Evolutionary conservation across 768 basidiomycete genomes (phyloP).

Genomic region (Pleurotus citrinopileatus): DNA sequence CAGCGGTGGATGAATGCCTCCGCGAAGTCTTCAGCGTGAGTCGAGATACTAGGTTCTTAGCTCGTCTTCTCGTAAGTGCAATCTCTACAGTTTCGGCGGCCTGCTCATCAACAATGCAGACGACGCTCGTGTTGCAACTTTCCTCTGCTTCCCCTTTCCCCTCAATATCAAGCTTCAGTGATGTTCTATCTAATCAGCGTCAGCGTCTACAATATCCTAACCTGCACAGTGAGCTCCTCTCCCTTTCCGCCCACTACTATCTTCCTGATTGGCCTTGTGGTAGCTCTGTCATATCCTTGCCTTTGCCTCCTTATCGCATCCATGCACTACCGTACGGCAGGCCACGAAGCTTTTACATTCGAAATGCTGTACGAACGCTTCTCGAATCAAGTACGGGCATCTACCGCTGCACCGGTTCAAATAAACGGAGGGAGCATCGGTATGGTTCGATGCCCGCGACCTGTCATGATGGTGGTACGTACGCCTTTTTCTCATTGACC

Average conservation of each 20-base stretch:
- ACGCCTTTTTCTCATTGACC: constrained; percentile 1
- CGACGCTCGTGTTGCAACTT: constrained; percentile 40
- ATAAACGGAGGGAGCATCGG: constrained; percentile 73
- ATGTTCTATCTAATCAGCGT: constrained; percentile 50
- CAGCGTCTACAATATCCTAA: constrained; percentile 50
- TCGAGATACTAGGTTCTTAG: constrained; percentile 56
- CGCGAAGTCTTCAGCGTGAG: constrained; percentile 61
- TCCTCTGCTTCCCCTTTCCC: constrained; percentile 53
- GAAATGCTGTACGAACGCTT: constrained; percentile 87
- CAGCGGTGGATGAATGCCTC: constrained; percentile 39
- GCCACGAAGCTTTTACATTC: constrained; percentile 82
- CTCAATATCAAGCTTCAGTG: constrained; percentile 37
- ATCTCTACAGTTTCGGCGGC: background rate
- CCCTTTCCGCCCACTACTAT: background rate
- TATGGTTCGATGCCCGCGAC: constrained; percentile 64
- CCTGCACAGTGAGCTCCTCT: constrained; percentile 45
- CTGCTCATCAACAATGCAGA: constrained; percentile 29
- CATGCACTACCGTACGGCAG: constrained; percentile 71
- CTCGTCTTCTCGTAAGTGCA: constrained; percentile 56
- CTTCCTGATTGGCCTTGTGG: background rate
- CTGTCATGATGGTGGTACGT: constrained; percentile 66
- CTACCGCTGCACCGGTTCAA: constrained; percentile 71
- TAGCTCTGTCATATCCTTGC: constrained; percentile 75
- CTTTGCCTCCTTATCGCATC: constrained; percentile 85
- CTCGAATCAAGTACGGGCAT: constrained; percentile 68